These are phyloP conservation scores for Colletotrichum scovillei DNA, from an alignment of 2,329 filamentous ascomycete genomes.

Conservation along the genomic window DNA sequence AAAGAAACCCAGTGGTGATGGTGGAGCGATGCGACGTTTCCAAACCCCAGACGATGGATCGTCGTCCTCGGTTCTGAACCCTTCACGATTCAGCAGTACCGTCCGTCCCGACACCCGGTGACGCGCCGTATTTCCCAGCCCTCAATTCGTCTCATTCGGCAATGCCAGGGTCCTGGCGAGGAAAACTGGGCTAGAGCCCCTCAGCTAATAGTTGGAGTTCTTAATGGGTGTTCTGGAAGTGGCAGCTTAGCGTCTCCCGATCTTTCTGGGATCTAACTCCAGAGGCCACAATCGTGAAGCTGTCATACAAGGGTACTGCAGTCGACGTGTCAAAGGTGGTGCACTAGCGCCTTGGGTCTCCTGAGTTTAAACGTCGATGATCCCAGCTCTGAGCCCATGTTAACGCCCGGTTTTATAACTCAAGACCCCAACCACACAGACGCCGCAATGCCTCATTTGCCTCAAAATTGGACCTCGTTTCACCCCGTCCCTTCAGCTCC, in stretches of 20 bases:
- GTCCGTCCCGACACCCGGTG: neutral
- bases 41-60: slow-evolving; percentile 1
- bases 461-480: slow-evolving; percentile 31
- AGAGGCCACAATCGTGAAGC: slow-evolving; percentile 23
- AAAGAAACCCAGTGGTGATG: neutral
- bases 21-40: slow-evolving; percentile 23
- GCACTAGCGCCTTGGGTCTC: slow-evolving; percentile 23
- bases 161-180: neutral
- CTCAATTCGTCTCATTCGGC: neutral
- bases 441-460: slow-evolving; percentile 33
- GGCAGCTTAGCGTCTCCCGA: slow-evolving; percentile 1
- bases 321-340: slow-evolving; percentile 33
- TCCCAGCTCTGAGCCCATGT: neutral
- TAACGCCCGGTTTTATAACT: slow-evolving; percentile 27
- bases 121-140: neutral
- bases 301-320: slow-evolving; percentile 24
- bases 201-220: neutral
- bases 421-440: slow-evolving; percentile 32
- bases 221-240: slow-evolving; percentile 12
- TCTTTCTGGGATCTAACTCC: slow-evolving; percentile 20
- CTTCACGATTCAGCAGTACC: slow-evolving; percentile 11
- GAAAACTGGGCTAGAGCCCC: neutral
- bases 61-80: neutral
- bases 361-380: slow-evolving; percentile 21
- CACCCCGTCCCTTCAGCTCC: slow-evolving; percentile 13